Base-by-base conservation (phyloP, 371 early-diverging fungal species). In the Rhizopus delemar region DNA sequence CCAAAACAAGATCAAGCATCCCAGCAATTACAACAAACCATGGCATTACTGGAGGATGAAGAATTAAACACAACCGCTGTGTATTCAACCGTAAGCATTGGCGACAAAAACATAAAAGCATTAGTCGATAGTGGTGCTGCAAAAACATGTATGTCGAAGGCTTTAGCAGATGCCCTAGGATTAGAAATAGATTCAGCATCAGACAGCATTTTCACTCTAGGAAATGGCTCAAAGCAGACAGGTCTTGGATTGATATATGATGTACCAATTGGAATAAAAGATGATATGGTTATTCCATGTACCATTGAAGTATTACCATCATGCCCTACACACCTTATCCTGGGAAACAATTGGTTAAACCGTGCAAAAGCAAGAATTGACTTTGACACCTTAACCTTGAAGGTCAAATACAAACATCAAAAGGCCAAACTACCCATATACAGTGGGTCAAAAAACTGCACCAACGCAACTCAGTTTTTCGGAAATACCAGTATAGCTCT, bases 211-310 rank as follows among this genome's bases (percentile, higher is more conserved):
- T 48, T 56, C 22, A 56, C 57, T 13, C 8, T 56, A 12, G 57
- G 49, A 28, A 56, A 56, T 31, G 57, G 57, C 7, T 29, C 38
- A 8, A 56, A 56, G n/a, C 57, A 56, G 38, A 35, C 57, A 0
- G 36, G 49, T 28, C 31, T 56, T 0, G 57, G 57, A 2, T n/a
- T 56, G 2, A 31, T 56, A 0, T 56, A 48, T n/a, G 57, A 56
- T 28, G 57, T 56, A 12, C 57, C 57, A 1, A 34, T 51, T 3
- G 33, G 2, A 33, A 8, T n/a, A 0, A 51, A 51, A 8, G n/a
- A 41, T 29, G 39, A 55, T 4, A 5, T 55, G 1, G 43, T 34
- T 1, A 46, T 55, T 3, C 56, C 56, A 0, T 41, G 46, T 0
- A 15, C 35, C 0, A 34, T 55, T 16, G 56, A 55, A 55, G 56